Evolutionary conservation across 2,329 filamentous ascomycete genomes (phyloP).

Genomic region (Neopestalotiopsis rosae): DNA sequence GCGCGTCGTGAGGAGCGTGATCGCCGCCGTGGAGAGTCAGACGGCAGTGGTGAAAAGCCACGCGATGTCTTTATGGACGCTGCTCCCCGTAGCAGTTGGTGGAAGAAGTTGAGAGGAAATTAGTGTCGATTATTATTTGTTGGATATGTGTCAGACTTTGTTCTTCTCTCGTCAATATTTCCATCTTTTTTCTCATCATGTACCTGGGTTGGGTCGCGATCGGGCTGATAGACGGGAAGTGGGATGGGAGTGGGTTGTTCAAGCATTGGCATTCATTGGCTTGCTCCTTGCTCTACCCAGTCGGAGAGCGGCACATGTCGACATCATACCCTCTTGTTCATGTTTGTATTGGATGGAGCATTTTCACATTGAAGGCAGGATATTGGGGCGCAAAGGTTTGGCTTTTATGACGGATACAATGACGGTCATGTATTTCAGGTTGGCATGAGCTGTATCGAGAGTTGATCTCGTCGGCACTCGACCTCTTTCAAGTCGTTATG

Average conservation of each 20-base stretch:
- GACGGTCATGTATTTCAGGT: neutral
- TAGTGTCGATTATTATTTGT: slow-evolving; percentile 19
- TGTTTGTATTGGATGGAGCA: slow-evolving; percentile 13
- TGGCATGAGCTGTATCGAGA: slow-evolving; percentile 1
- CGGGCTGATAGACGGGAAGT: slow-evolving; percentile 15
- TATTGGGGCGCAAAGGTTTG: neutral
- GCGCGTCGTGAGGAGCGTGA: slow-evolving; percentile 50
- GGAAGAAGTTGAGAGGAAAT: slow-evolving; percentile 58
- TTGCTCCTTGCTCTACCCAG: neutral
- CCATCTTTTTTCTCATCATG: neutral
- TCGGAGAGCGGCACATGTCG: slow-evolving; percentile 5
- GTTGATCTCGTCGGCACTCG: neutral
- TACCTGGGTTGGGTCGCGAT: slow-evolving; percentile 11
- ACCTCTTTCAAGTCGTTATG: neutral
- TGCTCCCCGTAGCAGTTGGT: slow-evolving; percentile 62
- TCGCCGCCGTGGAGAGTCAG: slow-evolving; percentile 38
- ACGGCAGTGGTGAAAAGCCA: slow-evolving; percentile 41
- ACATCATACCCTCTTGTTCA: slow-evolving; percentile 3
- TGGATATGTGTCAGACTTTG: slow-evolving; percentile 14
- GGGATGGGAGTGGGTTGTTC: neutral
- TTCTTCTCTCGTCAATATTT: neutral
- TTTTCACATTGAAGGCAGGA: slow-evolving; percentile 1
- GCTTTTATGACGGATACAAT: neutral
- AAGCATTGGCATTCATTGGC: slow-evolving; percentile 7
- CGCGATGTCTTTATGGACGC: slow-evolving; percentile 50